phyloP scores from a whole-genome alignment of 73 alveolate species.

The Symbiodinium pilosum region DNA sequence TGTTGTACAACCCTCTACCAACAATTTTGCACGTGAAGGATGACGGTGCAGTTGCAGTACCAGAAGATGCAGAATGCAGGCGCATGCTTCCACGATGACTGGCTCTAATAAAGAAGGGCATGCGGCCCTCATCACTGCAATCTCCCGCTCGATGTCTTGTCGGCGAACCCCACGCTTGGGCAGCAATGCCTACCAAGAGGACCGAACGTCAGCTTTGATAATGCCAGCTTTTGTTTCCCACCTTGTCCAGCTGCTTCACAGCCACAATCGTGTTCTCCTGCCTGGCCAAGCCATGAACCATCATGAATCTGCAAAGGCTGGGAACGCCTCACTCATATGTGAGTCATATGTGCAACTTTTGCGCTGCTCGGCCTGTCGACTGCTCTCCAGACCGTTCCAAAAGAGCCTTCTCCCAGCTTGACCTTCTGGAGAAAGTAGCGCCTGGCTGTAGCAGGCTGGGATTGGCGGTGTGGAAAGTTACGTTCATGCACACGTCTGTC shows the following conservation, averaged over 20 bases:
- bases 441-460: too few relatives aligned
- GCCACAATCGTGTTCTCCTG: constrained; percentile 61
- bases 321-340: too few relatives aligned
- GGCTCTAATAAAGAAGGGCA: too few relatives aligned
- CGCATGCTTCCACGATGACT: too few relatives aligned
- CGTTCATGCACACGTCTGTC: not conserved
- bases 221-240: not conserved
- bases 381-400: constrained; percentile 89
- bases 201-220: too few relatives aligned
- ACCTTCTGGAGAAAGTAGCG: constrained; percentile 88
- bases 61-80: not conserved
- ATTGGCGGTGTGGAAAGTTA: not conserved
- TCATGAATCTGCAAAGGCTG: too few relatives aligned
- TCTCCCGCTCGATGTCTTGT: constrained; percentile 96
- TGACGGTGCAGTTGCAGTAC: too few relatives aligned
- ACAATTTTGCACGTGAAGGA: too few relatives aligned
- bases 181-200: constrained; percentile 23
- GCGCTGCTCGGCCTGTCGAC: constrained; percentile 47
- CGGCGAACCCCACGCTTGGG: constrained; percentile 95
- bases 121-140: constrained; percentile 97
- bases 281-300: not conserved
- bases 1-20: not conserved
- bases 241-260: constrained; percentile 93
- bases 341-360: not conserved
- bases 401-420: constrained; percentile 86